Evolutionary conservation across 2,329 filamentous ascomycete species (phyloP).

Genomic region (Dothideomycetes sp.): DNA sequence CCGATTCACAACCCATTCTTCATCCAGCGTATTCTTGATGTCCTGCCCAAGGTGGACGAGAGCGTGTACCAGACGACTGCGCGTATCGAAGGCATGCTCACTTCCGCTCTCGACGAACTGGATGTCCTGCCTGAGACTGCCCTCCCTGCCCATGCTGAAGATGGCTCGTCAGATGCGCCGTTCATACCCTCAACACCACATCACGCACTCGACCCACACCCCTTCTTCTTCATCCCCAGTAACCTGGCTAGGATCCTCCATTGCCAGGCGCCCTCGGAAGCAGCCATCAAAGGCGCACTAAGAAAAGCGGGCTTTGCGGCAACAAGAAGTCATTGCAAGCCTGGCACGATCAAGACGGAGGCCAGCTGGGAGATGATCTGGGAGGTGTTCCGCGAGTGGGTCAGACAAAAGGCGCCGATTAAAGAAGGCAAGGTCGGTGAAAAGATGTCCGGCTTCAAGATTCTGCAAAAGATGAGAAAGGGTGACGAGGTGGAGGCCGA

Average conservation of each 20-base stretch:
- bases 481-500: constrained; percentile 13
- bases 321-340: constrained; percentile 77
- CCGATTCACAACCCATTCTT: constrained; percentile 78
- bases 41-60: constrained; percentile 55
- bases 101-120: constrained; percentile 71
- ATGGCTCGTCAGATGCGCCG: constrained; percentile 11
- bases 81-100: constrained; percentile 84
- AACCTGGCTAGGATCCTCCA: constrained; percentile 66
- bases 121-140: constrained; percentile 16
- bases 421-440: constrained; percentile 61
- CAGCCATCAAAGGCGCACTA: constrained; percentile 70
- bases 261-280: constrained; percentile 67
- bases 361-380: constrained; percentile 84
- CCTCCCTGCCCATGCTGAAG: background rate
- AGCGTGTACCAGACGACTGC: constrained; percentile 67
- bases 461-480: constrained; percentile 34
- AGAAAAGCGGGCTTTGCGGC: constrained; percentile 69
- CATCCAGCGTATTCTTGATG: constrained; percentile 64
- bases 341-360: constrained; percentile 86
- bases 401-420: constrained; percentile 66
- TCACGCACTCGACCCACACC: constrained; percentile 59
- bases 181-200: constrained; percentile 42
- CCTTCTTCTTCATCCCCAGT: constrained; percentile 78
- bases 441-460: constrained; percentile 58
- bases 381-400: constrained; percentile 90